Conservation (phyloP, 176 grass and related monocot species). For the Raddia distichophylla region DNA sequence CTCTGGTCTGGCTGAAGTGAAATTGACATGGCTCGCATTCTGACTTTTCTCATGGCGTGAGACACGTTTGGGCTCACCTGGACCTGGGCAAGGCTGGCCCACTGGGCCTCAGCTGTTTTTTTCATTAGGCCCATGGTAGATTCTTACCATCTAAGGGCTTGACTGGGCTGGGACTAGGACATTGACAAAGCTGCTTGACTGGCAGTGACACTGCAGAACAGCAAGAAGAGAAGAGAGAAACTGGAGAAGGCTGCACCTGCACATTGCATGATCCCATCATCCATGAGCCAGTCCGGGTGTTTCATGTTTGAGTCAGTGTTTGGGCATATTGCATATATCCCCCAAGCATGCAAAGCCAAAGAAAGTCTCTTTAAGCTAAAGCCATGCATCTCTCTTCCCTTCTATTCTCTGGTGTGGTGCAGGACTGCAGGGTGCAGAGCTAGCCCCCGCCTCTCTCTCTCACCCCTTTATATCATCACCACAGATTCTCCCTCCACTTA, state of each 20-base stretch:
- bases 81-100: background rate
- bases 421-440: constrained; percentile 26
- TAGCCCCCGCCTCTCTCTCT: background rate
- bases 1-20: background rate
- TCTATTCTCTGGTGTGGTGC: background rate
- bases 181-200: background rate
- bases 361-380: constrained; percentile 41
- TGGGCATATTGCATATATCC: constrained; percentile 56
- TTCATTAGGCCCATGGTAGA: background rate
- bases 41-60: background rate
- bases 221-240: background rate
- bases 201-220: background rate
- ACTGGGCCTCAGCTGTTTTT: background rate
- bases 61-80: background rate
- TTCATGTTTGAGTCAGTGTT: background rate
- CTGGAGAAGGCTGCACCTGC: constrained; percentile 5
- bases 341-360: constrained; percentile 17
- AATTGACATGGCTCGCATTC: background rate
- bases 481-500: constrained; percentile 52
- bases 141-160: constrained; percentile 13
- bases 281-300: background rate
- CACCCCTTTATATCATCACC: constrained; percentile 55
- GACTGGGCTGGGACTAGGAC: constrained; percentile 8
- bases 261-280: constrained; percentile 7
- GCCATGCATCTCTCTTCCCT: constrained; percentile 49